Percentiles rank a stretch among this genome's conserved stretches.
These are phyloP conservation scores for Tetrapisispora iriomotensis DNA, from an alignment of 805 yeast species.

Conservation along the genomic window DNA sequence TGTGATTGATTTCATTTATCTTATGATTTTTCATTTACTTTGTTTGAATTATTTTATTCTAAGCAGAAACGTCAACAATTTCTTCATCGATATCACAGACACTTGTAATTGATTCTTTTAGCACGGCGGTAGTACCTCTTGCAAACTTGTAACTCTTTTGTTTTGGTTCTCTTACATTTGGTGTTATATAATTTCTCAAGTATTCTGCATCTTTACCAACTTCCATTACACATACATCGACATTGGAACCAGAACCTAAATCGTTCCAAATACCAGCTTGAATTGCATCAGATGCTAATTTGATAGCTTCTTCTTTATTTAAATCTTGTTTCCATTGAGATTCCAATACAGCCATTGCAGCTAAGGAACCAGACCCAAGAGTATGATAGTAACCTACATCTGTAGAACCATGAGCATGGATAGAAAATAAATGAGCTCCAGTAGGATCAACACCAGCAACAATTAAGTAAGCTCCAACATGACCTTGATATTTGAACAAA, in stretches of 20 bases:
- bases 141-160: constrained; percentile 75
- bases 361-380: constrained; percentile 92
- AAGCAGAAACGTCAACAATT: constrained; percentile 32
- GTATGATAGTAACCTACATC: constrained; percentile 91
- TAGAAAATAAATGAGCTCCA: constrained; percentile 84
- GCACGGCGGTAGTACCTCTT: constrained; percentile 88
- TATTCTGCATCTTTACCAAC: constrained; percentile 78
- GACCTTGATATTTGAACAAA: constrained; percentile 93
- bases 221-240: constrained; percentile 96
- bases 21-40: background rate
- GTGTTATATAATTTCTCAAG: constrained; percentile 79
- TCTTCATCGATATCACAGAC: constrained; percentile 63
- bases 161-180: constrained; percentile 79
- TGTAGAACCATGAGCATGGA: constrained; percentile 97
- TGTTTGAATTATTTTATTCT: background rate
- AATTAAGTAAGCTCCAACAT: constrained; percentile 92
- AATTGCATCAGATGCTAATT: constrained; percentile 83
- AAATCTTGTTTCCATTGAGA: constrained; percentile 73
- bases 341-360: constrained; percentile 97
- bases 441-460: constrained; percentile 98
- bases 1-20: too few species aligned
- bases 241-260: constrained; percentile 97
- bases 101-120: constrained; percentile 56
- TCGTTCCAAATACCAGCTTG: constrained; percentile 99
- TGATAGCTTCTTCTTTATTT: constrained; percentile 83